Percentiles rank a stretch among this genome's conserved stretches.
Conservation (phyloP, 345 rosid genomes). For the Cardiospermum halicacabum region DNA sequence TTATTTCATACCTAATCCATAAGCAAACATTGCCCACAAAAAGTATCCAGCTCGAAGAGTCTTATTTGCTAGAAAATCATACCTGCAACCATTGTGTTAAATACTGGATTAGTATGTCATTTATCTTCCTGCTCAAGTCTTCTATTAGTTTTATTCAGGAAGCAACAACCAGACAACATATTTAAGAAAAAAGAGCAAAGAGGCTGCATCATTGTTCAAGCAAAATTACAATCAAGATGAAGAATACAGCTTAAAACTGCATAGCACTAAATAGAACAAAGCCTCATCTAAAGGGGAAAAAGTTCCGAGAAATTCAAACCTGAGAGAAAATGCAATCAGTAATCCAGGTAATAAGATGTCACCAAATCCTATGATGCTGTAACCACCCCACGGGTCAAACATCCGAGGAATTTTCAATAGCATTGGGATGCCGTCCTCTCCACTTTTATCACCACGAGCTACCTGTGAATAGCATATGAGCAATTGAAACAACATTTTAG, state of each 20-base stretch:
- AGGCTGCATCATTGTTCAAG: not conserved
- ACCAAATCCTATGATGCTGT: conserved; percentile 95
- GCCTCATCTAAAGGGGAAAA: not conserved
- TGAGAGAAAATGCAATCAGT: conserved; percentile 82
- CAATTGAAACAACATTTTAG: conserved; percentile 8
- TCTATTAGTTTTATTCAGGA: not conserved
- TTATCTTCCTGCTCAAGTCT: not conserved
- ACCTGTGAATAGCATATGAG: conserved; percentile 45
- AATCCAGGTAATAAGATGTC: conserved; percentile 98
- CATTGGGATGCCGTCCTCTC: conserved; percentile 99
- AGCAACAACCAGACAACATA: not conserved
- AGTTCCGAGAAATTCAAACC: conserved; percentile 37
- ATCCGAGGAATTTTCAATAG: conserved; percentile 89
- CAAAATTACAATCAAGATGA: not conserved
- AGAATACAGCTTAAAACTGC: not conserved
- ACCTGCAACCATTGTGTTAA: conserved; percentile 39
- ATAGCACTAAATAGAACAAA: not conserved
- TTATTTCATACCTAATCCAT: conserved; percentile 67
- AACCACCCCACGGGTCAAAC: conserved; percentile 99
- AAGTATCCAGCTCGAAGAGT: conserved; percentile 85
- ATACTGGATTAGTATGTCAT: not conserved
- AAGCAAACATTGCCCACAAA: conserved; percentile 91
- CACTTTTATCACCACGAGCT: conserved; percentile 93
- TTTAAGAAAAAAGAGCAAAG: not conserved
- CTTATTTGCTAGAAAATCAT: conserved; percentile 88